Evolutionary conservation across 176 grass and related monocot genomes (phyloP).

Genomic region (Neostapfia colusana): DNA sequence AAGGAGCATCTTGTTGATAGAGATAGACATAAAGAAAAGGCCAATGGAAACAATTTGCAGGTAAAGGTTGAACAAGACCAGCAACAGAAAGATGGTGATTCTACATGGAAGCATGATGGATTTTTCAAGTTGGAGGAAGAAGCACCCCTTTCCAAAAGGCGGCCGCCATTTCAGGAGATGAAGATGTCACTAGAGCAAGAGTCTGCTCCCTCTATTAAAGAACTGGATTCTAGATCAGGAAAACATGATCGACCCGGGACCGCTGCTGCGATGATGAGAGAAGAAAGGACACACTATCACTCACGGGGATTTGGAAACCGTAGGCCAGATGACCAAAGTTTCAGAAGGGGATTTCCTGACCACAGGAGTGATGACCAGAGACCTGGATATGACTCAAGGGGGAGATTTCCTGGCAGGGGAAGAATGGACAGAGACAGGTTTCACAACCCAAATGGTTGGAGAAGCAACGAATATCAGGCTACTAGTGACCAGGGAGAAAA

Average conservation of each 20-base stretch:
- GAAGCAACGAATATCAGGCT: conserved; percentile 36
- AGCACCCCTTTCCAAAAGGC: conserved; percentile 44
- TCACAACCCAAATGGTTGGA: conserved; percentile 33
- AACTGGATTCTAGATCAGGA: conserved; percentile 25
- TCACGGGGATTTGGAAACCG: conserved; percentile 33
- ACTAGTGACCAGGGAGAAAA: conserved; percentile 58
- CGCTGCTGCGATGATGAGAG: conserved; percentile 48
- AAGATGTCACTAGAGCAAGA: conserved; percentile 46
- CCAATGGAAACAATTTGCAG: conserved; percentile 33
- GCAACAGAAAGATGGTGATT: conserved; percentile 42
- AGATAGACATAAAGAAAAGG: conserved; percentile 45
- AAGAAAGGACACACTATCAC: conserved; percentile 52
- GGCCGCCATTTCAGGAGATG: conserved; percentile 56
- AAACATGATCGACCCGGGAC: conserved; percentile 43
- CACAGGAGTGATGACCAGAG: conserved; percentile 52
- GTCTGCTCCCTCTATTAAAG: conserved; percentile 25
- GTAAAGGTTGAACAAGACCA: conserved; percentile 41
- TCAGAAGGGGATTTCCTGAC: conserved; percentile 51
- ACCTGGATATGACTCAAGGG: conserved; percentile 56
- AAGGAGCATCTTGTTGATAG: conserved; percentile 50
- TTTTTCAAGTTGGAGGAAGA: conserved; percentile 63
- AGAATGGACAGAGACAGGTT: conserved; percentile 64
- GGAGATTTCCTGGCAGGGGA: conserved; percentile 55
- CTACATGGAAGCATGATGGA: conserved; percentile 62
- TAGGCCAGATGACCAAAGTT: conserved; percentile 46